Percentiles rank a stretch among this genome's conserved stretches.
Evolutionary conservation across 2,329 filamentous ascomycete species (phyloP).

Genomic region (Alternaria angustiovoidea): DNA sequence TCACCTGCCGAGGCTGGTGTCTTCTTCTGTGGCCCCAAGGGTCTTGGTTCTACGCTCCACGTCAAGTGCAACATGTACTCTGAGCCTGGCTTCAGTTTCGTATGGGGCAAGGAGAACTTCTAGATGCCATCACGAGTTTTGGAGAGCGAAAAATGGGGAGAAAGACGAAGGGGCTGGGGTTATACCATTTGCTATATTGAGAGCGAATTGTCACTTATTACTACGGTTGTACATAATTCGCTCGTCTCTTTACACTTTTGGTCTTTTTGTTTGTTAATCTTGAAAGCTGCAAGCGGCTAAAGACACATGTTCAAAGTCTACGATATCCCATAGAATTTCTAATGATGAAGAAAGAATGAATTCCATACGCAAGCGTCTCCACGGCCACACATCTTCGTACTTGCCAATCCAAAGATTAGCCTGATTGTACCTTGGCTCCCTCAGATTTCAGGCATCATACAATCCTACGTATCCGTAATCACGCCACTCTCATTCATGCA

Average conservation of each 20-base stretch:
- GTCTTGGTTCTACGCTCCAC: constrained; percentile 77
- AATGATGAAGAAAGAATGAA: constrained; percentile 1
- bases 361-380: background rate
- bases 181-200: constrained; percentile 22
- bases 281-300: constrained; percentile 17
- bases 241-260: constrained; percentile 4
- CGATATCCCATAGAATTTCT: constrained; percentile 11
- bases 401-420: background rate
- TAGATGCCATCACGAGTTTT: constrained; percentile 46
- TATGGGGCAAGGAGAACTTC: constrained; percentile 76
- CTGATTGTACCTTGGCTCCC: background rate
- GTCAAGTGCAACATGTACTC: constrained; percentile 90
- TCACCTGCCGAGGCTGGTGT: constrained; percentile 53
- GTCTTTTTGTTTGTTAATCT: background rate
- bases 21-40: constrained; percentile 85
- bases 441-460: background rate
- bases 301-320: constrained; percentile 2
- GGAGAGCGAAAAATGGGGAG: background rate
- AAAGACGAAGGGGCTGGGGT: background rate
- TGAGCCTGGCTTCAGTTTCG: constrained; percentile 75
- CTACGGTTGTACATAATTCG: constrained; percentile 28
- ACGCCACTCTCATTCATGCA: constrained; percentile 19
- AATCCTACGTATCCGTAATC: background rate
- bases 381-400: background rate
- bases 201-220: constrained; percentile 23